These are phyloP conservation scores for Gnetum montanum DNA, from an alignment of 75 land plant species.

Conservation along the genomic window DNA sequence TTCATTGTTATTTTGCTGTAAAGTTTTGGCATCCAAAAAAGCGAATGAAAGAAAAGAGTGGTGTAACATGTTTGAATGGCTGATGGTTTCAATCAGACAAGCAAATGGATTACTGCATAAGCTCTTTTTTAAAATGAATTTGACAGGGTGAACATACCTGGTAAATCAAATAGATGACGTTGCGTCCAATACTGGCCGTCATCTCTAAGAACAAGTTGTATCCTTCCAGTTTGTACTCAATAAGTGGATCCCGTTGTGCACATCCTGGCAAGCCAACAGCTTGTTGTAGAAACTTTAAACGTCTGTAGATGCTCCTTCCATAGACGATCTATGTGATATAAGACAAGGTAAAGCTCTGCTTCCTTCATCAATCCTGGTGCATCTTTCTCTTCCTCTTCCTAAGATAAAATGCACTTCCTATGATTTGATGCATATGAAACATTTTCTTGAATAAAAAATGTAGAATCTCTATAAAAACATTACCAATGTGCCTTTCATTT, in stretches of 20 bases:
- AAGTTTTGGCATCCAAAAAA: too few relatives aligned
- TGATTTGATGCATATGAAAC: too few relatives aligned
- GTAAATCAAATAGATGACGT: constrained; percentile 91
- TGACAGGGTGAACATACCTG: constrained; percentile 59
- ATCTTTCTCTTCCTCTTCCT: constrained; percentile 80
- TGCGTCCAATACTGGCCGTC: constrained; percentile 93
- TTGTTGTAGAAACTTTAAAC: constrained; percentile 93
- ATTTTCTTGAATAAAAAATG: too few relatives aligned
- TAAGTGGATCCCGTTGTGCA: constrained; percentile 96
- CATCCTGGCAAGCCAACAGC: constrained; percentile 98
- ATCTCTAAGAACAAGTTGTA: constrained; percentile 97
- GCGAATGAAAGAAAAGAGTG: too few relatives aligned
- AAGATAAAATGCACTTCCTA: constrained; percentile 5
- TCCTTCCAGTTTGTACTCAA: constrained; percentile 99
- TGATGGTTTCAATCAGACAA: too few relatives aligned
- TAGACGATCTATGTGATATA: constrained; percentile 82
- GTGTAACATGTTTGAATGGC: too few relatives aligned
- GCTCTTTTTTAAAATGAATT: too few relatives aligned
- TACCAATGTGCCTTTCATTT: too few relatives aligned
- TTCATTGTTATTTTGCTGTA: too few relatives aligned
- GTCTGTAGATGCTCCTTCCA: constrained; percentile 99
- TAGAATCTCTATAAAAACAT: too few relatives aligned
- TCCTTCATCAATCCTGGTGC: constrained; percentile 98
- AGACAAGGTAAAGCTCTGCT: constrained; percentile 86
- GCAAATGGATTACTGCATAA: too few relatives aligned